Base-by-base conservation (phyloP, 495 filamentous ascomycete species). In the Wilcoxina mikolae region DNA sequence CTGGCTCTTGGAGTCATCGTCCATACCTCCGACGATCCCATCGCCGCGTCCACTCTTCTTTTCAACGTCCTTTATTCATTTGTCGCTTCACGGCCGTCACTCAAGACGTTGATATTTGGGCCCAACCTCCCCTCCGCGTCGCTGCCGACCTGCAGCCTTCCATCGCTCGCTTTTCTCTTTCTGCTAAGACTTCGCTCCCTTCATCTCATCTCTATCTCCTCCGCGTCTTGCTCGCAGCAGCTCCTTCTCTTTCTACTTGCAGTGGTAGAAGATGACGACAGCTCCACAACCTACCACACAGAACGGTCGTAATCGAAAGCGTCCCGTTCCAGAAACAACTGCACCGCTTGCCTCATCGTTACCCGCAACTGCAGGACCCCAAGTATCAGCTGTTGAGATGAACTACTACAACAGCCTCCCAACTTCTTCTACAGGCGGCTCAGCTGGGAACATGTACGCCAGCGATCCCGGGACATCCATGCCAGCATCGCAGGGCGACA, bases 91-190 rank as follows among this genome's bases (percentile, higher is more conserved):
- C n/a, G n/a, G n/a, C n/a, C n/a, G n/a, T n/a, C 39, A 59, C 57
- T 59, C 58, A 57, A 59, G 54, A 59, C 57, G 57, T 33, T 25
- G 44, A 24, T 20, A 24, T 15, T 22, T 23, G 18, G n/a, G n/a
- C 49, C 31, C 26, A 22, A 12, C 18, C 29, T 33, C 7, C n/a
- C 20, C 39, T 18, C 39, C 39, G 39, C 39, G 39, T 43, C 39
- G 4, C 17, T 43, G 39, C 39, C 39, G 7, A 43, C 39, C 39
- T 9, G 39, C 17, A 43, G 39, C 9, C 39, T 43, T 43, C 17
- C 39, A 43, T 20, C 39, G 39, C 17, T n/a, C n/a, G n/a, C 39
- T 4, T 43, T 20, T 43, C 39, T 5, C 39, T 20, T 5, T 4
- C 17, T 18, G 4, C 39, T 10, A 43, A 18, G 39, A 18, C 7